Percentiles rank a stretch among this genome's conserved stretches.
Conservation (phyloP, 2,329 filamentous ascomycete genomes). For the Fusarium sp. region DNA sequence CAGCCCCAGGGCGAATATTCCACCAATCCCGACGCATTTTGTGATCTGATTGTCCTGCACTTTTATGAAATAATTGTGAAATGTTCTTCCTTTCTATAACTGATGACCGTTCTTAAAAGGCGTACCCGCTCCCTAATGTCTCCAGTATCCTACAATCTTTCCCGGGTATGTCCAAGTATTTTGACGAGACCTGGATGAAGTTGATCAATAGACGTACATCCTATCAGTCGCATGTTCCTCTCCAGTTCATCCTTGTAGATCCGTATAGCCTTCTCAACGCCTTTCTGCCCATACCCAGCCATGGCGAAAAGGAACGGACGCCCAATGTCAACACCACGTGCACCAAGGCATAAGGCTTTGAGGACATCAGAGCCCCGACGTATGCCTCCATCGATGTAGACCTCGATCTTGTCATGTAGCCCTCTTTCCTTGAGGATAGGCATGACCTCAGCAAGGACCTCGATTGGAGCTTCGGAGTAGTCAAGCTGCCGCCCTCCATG, state of each 20-base stretch:
- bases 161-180: background rate
- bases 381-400: constrained; percentile 91
- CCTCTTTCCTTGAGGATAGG: constrained; percentile 80
- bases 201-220: constrained; percentile 78
- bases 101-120: no score
- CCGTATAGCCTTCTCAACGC: constrained; percentile 93
- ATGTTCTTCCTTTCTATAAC: background rate
- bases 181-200: constrained; percentile 55
- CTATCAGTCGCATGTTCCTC: constrained; percentile 97
- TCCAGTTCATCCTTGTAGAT: constrained; percentile 95
- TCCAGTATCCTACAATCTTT: background rate
- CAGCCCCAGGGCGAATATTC: background rate
- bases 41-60: background rate
- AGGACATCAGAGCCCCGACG: constrained; percentile 91
- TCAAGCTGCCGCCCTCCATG: constrained; percentile 95
- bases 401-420: constrained; percentile 80
- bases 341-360: constrained; percentile 92
- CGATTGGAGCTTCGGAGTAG: constrained; percentile 86
- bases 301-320: constrained; percentile 95
- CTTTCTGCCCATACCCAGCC: constrained; percentile 86
- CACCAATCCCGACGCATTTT: background rate
- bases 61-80: background rate
- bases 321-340: constrained; percentile 91
- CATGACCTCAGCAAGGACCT: constrained; percentile 92
- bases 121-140: background rate